Evolutionary conservation across 768 basidiomycete species (phyloP).

Genomic region (Lyophyllum atratum): DNA sequence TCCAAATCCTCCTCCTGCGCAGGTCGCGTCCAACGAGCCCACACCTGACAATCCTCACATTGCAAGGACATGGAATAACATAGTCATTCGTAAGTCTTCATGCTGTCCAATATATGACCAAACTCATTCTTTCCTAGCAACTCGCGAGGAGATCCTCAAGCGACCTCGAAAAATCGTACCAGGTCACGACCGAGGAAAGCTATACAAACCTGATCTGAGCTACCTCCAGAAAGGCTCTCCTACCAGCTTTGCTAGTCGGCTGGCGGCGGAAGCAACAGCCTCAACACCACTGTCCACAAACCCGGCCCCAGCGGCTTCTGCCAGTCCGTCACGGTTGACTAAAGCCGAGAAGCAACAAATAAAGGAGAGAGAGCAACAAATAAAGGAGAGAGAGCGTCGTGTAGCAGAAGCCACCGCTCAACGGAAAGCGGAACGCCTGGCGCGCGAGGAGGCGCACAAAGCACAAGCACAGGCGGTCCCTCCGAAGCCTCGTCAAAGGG

Average conservation of each 20-base stretch:
- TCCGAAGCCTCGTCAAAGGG: neutral
- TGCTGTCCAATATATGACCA: neutral
- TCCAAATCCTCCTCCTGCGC: neutral
- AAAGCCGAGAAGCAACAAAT: neutral
- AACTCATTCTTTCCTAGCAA: conserved; percentile 9
- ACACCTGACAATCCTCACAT: conserved; percentile 20
- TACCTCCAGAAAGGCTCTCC: conserved; percentile 27
- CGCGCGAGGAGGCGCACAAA: conserved; percentile 16
- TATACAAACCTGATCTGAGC: conserved; percentile 26
- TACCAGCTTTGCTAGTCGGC: conserved; percentile 23
- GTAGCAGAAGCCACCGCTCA: conserved; percentile 10
- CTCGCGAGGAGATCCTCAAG: conserved; percentile 18
- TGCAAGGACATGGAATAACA: conserved; percentile 22
- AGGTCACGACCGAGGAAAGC: neutral
- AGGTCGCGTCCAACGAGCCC: no score
- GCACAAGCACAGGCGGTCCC: neutral
- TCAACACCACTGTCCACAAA: neutral
- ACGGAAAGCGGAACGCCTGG: conserved; percentile 23
- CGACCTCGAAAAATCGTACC: neutral
- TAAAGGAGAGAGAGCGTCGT: conserved; percentile 1
- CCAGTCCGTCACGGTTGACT: neutral
- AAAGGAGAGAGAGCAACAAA: conserved; percentile 2
- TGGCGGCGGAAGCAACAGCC: conserved; percentile 15
- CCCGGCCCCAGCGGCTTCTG: neutral
- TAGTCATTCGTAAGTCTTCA: conserved; percentile 36